A percentile compares a stretch with the other conserved stretches of the same genome.
phyloP scores from a whole-genome alignment of 371 early-diverging fungal genomes.

The Dichotomocladium elegans region DNA sequence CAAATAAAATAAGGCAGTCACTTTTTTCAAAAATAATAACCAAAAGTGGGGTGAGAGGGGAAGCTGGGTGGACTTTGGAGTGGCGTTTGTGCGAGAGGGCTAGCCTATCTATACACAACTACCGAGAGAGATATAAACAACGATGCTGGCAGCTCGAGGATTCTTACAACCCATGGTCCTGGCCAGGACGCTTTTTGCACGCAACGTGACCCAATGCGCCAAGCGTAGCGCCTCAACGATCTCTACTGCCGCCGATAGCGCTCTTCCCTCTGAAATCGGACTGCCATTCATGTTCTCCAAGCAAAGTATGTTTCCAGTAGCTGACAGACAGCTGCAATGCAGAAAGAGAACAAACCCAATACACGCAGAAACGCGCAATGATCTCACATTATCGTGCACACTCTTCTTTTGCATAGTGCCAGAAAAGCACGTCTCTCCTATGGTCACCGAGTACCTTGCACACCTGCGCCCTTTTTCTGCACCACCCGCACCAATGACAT shows the following conservation, averaged over 20 bases:
- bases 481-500: constrained; percentile 30
- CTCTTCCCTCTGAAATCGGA: not conserved
- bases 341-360: not conserved
- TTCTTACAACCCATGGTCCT: not conserved
- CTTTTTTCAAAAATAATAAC: not conserved
- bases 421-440: constrained; percentile 1
- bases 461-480: constrained; percentile 34
- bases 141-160: constrained; percentile 6
- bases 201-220: not conserved
- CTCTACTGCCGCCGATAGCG: constrained; percentile 6
- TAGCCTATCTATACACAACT: not conserved
- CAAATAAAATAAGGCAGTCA: no score
- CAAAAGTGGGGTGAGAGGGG: no score
- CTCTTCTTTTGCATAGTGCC: not conserved
- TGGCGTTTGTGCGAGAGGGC: no score
- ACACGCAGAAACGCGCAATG: not conserved
- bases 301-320: constrained; percentile 4
- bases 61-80: no score
- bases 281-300: constrained; percentile 8
- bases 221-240: constrained; percentile 8
- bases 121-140: not conserved
- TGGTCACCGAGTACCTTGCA: constrained; percentile 32
- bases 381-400: not conserved
- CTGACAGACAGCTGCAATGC: no score
- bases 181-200: not conserved